Evolutionary conservation across 1,284 basidiomycete species (phyloP).

Genomic region (Microbotryum silenes-acaulis): DNA sequence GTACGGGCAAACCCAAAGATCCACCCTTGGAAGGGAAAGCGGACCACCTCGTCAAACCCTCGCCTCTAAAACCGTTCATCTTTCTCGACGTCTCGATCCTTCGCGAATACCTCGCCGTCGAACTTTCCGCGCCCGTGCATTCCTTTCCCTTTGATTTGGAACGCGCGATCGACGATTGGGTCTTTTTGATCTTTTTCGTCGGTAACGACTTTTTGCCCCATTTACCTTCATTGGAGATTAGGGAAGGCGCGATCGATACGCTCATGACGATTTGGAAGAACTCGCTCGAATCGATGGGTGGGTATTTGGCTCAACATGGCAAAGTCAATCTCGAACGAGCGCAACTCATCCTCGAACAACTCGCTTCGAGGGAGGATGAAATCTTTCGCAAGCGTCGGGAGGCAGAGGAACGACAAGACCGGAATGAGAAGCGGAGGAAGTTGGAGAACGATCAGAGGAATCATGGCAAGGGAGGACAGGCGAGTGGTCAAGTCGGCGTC

Average conservation of each 20-base stretch:
- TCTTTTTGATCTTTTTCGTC: constrained; percentile 98
- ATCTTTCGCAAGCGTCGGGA: constrained; percentile 90
- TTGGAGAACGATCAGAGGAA: constrained; percentile 56
- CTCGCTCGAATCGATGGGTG: constrained; percentile 88
- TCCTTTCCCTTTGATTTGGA: constrained; percentile 92
- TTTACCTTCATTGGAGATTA: constrained; percentile 93
- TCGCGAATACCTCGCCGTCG: constrained; percentile 94
- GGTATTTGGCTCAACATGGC: constrained; percentile 92
- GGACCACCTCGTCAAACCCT: constrained; percentile 46
- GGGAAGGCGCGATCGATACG: constrained; percentile 97
- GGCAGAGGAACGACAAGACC: constrained; percentile 86
- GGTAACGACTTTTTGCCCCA: constrained; percentile 99
- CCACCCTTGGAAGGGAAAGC: constrained; percentile 38
- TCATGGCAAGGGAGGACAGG: too few species aligned
- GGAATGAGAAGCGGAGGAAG: constrained; percentile 66
- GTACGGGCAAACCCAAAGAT: constrained; percentile 54
- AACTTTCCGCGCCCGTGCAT: constrained; percentile 70
- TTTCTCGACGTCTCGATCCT: constrained; percentile 93
- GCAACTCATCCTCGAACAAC: constrained; percentile 89
- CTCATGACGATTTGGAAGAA: constrained; percentile 91
- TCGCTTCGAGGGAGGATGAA: constrained; percentile 86
- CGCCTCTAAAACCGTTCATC: constrained; percentile 93
- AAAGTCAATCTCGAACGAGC: constrained; percentile 75
- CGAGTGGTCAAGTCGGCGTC: too few species aligned
- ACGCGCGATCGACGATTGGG: constrained; percentile 98